These are phyloP conservation scores for Alternaria brassicae DNA, from an alignment of 2,329 filamentous ascomycete species.

Conservation along the genomic window DNA sequence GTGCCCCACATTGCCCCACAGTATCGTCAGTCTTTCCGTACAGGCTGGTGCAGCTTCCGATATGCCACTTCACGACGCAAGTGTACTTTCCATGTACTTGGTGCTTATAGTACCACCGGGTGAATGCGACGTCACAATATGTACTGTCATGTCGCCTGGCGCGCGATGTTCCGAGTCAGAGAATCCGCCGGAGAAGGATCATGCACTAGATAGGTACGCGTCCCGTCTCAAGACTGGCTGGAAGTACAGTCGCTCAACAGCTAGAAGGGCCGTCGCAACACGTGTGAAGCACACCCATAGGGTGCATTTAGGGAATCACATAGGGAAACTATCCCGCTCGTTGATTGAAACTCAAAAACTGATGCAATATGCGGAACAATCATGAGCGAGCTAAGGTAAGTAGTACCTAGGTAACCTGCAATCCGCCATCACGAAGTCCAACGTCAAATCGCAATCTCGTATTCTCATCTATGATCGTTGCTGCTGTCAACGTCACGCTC, in stretches of 20 bases:
- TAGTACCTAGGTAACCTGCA: background rate
- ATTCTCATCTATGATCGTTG: background rate
- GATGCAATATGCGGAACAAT: background rate
- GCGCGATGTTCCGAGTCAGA: background rate
- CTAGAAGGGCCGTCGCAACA: background rate
- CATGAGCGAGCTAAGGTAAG: background rate
- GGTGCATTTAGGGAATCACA: background rate
- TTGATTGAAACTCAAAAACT: background rate
- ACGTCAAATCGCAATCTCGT: background rate
- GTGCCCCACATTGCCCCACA: constrained; percentile 11
- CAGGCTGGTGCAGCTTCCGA: constrained; percentile 19
- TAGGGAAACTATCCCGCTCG: background rate
- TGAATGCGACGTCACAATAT: background rate
- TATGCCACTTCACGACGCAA: background rate
- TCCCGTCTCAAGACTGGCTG: background rate
- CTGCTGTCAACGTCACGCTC: background rate
- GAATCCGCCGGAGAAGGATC: background rate
- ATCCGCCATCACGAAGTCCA: no score
- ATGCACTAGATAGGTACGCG: background rate
- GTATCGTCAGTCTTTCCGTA: background rate
- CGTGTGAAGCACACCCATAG: background rate
- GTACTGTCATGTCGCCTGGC: background rate
- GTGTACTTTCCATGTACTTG: background rate
- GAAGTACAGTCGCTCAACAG: background rate
- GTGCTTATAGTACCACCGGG: background rate